Evolutionary conservation across 768 basidiomycete genomes (phyloP), one percentile per base, ranked within the genome.

Genomic region (Cystofilobasidium capitatum): DNA sequence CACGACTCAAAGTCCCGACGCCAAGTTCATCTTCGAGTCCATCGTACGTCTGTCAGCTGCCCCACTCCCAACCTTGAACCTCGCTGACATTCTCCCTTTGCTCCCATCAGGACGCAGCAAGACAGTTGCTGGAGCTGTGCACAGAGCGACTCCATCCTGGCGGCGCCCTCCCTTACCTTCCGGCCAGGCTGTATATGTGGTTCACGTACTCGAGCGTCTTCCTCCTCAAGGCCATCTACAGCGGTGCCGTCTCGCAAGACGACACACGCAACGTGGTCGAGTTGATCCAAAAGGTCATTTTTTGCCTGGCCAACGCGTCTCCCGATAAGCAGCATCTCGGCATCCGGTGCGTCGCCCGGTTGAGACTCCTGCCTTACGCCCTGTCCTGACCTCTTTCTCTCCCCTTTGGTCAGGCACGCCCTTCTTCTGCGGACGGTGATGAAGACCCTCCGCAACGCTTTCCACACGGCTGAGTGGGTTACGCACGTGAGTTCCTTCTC

Each of bases 1-100:
- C 0, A 31, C 65, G 40, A 64, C 69, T 0, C 69, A 63, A 6
- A 62, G 47, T 14, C 72, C 72, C 0, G 72, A 73, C 40, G 69
- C 71, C 8, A 71, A 70, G 40, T 73, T 71, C 60, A 72, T 72
- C 49, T 49, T 72, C 39, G 70, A 72, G 59, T 64, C 66, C 17
- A 71, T 72, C 31, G 51, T 55, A 20, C 51, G 51, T 55, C 45
- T 13, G 45, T 7, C 45, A 49, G 40, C 40, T 42, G 40, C 10
- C 40, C 10, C 40, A 51, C 5, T 16, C 22, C 24, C 20, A 47
- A 22, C 22, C 45, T 7, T 7, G 5, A 16, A 6, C 22, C 22
- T 24, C 9, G 5, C 29, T 31, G 29, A 31, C 29, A 17, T 55
- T 55, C 10, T 16, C n/a, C n/a, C n/a, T n/a, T n/a, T n/a, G n/a